phyloP scores from a whole-genome alignment of 495 filamentous ascomycete genomes.

The Clavariopsis aquatica region DNA sequence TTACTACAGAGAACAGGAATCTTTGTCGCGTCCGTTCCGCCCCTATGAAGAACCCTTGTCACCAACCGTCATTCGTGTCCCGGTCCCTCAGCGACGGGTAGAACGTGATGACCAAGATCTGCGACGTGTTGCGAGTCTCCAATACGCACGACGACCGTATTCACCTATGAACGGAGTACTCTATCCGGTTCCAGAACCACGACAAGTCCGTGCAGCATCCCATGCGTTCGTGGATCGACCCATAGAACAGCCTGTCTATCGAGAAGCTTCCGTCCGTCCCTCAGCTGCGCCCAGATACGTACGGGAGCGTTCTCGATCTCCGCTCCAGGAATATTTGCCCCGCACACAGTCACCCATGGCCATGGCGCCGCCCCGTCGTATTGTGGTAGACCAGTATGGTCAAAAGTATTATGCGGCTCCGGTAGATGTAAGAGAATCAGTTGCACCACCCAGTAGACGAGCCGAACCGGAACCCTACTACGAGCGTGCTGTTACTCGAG shows the following conservation, averaged over 20 bases:
- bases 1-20: conserved; percentile 38
- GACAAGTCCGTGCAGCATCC: conserved; percentile 57
- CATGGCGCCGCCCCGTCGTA: conserved; percentile 39
- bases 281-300: conserved; percentile 49
- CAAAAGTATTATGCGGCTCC: conserved; percentile 43
- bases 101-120: conserved; percentile 59
- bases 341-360: conserved; percentile 31
- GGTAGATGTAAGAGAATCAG: conserved; percentile 35
- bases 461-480: conserved; percentile 35
- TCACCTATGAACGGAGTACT: conserved; percentile 40
- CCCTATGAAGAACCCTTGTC: conserved; percentile 46
- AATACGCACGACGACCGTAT: conserved; percentile 48
- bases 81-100: conserved; percentile 46
- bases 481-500: conserved; percentile 39
- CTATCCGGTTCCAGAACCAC: conserved; percentile 19
- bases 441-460: conserved; percentile 38
- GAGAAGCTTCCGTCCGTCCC: conserved; percentile 51
- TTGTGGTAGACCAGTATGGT: conserved; percentile 46
- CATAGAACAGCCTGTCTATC: conserved; percentile 55
- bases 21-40: conserved; percentile 23
- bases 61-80: conserved; percentile 45
- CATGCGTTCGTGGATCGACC: conserved; percentile 60
- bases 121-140: conserved; percentile 59
- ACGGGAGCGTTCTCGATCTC: conserved; percentile 59
- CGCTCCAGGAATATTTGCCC: conserved; percentile 43